Evolutionary conservation across 2,329 filamentous ascomycete species (phyloP).

Genomic region (Xylaria sp.): DNA sequence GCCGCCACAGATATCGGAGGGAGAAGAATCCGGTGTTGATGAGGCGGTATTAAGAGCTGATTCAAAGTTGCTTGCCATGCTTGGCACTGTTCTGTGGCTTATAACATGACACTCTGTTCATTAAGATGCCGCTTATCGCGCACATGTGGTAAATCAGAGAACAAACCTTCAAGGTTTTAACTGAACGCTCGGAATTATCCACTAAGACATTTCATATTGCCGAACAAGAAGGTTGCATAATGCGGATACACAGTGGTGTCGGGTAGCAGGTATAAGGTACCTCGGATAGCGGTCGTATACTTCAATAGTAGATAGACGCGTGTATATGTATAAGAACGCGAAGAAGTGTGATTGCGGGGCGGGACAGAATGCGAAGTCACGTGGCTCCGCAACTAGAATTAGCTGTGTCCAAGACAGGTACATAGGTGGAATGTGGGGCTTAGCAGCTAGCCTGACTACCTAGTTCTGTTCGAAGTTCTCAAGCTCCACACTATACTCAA

Average conservation of each 20-base stretch:
- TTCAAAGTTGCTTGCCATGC: conserved; percentile 35
- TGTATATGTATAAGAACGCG: conserved; percentile 29
- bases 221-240: not conserved
- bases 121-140: not conserved
- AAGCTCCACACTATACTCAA: conserved; percentile 6
- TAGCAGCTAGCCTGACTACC: not conserved
- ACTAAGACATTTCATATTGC: not conserved
- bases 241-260: not conserved
- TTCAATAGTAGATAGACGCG: conserved; percentile 5
- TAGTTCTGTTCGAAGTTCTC: conserved; percentile 21
- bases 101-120: conserved; percentile 1
- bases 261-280: not conserved
- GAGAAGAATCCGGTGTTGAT: conserved; percentile 35
- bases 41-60: not conserved
- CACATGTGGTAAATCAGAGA: not conserved
- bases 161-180: not conserved
- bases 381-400: conserved; percentile 23
- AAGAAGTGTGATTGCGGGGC: conserved; percentile 28
- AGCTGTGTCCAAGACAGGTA: no score
- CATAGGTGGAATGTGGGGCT: not conserved
- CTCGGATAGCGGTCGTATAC: not conserved
- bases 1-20: conserved; percentile 43
- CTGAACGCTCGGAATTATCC: not conserved
- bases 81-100: conserved; percentile 5
- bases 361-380: conserved; percentile 43